These are phyloP conservation scores for Coemansia sp. DNA, from an alignment of 192 early-diverging fungal species.

Conservation along the genomic window DNA sequence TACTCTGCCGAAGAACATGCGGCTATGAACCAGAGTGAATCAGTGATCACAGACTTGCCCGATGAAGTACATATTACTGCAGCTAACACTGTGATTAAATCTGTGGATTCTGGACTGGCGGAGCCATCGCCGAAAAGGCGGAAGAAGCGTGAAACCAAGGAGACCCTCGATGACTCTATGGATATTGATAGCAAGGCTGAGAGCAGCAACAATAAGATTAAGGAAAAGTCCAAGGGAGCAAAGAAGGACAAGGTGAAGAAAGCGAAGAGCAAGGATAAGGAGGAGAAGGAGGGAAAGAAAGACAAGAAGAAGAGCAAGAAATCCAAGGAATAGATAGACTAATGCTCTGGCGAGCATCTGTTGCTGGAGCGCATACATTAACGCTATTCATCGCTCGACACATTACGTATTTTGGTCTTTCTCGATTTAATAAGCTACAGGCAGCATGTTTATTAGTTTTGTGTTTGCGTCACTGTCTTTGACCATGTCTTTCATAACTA, in stretches of 20 bases:
- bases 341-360: too few relatives aligned
- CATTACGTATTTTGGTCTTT: background rate
- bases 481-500: background rate
- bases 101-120: too few relatives aligned
- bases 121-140: constrained; percentile 10
- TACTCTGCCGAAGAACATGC: constrained; percentile 49
- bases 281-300: constrained; percentile 16
- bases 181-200: constrained; percentile 7
- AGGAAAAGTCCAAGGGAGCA: constrained; percentile 4
- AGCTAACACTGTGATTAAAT: background rate
- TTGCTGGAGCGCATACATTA: too few relatives aligned
- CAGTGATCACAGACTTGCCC: background rate
- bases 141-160: constrained; percentile 9
- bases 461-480: background rate
- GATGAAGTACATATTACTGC: background rate
- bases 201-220: constrained; percentile 5
- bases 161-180: background rate
- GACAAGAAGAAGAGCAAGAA: constrained; percentile 20
- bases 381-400: background rate
- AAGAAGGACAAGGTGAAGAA: constrained; percentile 24
- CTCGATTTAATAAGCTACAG: background rate
- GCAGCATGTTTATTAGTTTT: background rate
- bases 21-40: background rate
- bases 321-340: constrained; percentile 1
- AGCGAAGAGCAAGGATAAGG: constrained; percentile 16